Percentiles rank a stretch among this genome's conserved stretches.
Evolutionary conservation across 2,329 filamentous ascomycete species (phyloP).

Genomic region (Paecilomyces sp.): DNA sequence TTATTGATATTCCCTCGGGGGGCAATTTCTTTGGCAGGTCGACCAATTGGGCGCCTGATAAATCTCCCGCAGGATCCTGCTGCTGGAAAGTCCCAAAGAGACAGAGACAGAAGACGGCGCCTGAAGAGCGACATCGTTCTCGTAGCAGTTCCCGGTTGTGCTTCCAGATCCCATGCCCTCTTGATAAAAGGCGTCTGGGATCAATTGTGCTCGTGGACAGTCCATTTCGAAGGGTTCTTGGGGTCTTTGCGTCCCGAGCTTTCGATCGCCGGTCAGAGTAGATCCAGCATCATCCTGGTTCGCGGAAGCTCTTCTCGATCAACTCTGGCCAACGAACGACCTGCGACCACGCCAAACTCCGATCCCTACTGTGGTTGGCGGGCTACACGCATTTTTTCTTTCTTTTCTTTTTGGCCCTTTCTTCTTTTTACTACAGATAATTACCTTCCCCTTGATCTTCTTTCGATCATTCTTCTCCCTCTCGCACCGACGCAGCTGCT

Average conservation of each 20-base stretch:
- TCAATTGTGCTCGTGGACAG: not conserved
- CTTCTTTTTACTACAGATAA: not conserved
- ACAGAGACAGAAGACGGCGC: not conserved
- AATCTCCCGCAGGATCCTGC: not conserved
- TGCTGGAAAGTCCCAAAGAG: not conserved
- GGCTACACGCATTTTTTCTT: not conserved
- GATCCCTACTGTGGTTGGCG: not conserved
- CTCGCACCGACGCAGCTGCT: too few relatives aligned
- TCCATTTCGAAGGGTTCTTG: not conserved
- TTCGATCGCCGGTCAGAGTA: conserved; percentile 5
- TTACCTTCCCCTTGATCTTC: not conserved
- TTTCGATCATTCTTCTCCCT: not conserved
- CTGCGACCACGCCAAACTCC: not conserved
- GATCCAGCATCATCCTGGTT: conserved; percentile 15
- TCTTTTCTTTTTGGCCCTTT: not conserved
- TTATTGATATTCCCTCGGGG: not conserved
- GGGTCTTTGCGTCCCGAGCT: not conserved
- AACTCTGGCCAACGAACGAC: not conserved
- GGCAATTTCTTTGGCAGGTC: not conserved
- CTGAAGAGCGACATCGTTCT: not conserved
- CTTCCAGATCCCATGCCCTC: not conserved
- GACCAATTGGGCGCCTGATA: not conserved
- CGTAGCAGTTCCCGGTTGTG: not conserved
- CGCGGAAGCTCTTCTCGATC: not conserved
- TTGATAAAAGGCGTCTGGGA: not conserved